Base-by-base conservation (phyloP, 495 filamentous ascomycete species). In the Aspergillus saccharolyticus region DNA sequence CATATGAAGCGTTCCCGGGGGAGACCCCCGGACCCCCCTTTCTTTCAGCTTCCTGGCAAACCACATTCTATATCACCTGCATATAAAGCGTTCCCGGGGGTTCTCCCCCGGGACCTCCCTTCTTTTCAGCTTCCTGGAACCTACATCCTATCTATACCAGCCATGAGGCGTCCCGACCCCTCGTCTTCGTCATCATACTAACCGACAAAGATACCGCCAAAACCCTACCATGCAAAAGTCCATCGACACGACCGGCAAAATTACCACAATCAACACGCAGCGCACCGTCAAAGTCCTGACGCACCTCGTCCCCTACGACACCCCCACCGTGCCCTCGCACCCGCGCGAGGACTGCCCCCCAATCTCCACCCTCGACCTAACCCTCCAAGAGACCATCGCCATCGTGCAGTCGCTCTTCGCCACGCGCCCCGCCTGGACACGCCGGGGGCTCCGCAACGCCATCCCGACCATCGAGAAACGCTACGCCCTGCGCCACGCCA, bases 361-460 rank as follows among this genome's bases (percentile, higher is more conserved):
- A 9, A 71, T 83, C 52, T 58, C 66, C 12, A 71, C 65, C 2
- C 71, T 83, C 16, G 75, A 78, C 44, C 63, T 70, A 1, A 67
- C 73, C 16, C 74, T 94, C 46, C 84, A 78, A 48, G 65, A 72
- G 16, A 75, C 87, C 42, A 77, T 96, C 63, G 72, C 72, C 2
- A 75, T 77, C 25, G 71, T 96, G 19, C 70, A 78, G 14, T 63
- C 71, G 2, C 73, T 88, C 20, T 84, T 97, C 67, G 74, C 84
- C 6, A 67, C 85, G 57, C 83, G 93, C 1, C 91, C 92, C 4
- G 86, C 96, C 63, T 95, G 89, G 85, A 96, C 91, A 3, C 84
- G 91, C 0, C 84, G 91, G 51, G 86, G 83, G 3, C 77, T 96
- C 52, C 80, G 83, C 64, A 96, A 95, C 70, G 70, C 78, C 18